Evolutionary conservation across 257 asterid species (phyloP).

Genomic region (Solanum dulcamara): DNA sequence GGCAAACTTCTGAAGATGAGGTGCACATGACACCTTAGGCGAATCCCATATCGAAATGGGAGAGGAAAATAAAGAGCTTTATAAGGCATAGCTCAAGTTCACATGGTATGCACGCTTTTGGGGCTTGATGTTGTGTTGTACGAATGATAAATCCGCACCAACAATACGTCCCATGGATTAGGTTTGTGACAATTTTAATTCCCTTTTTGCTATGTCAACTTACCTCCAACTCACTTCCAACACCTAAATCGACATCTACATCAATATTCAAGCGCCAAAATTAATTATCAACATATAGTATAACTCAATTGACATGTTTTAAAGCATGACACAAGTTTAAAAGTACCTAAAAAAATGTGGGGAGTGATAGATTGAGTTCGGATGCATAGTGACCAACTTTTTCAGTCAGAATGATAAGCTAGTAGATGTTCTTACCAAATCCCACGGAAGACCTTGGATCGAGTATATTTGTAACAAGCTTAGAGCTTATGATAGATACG

Average conservation of each 20-base stretch:
- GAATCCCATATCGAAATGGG: background rate
- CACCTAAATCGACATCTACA: background rate
- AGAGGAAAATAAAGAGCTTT: background rate
- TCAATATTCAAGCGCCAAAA: background rate
- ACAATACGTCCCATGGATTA: background rate
- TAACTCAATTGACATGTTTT: background rate
- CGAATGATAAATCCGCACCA: background rate
- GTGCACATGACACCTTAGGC: background rate
- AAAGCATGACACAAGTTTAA: background rate
- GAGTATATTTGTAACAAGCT: background rate
- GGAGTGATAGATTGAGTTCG: background rate
- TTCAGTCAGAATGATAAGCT: background rate
- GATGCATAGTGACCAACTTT: background rate
- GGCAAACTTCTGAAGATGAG: background rate
- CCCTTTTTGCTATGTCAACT: background rate
- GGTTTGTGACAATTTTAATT: background rate
- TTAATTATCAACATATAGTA: background rate
- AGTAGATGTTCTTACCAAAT: background rate
- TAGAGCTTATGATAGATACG: background rate
- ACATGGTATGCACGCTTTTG: background rate
- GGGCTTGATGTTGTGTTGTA: background rate
- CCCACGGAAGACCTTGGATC: background rate
- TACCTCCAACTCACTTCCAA: background rate
- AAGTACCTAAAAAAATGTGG: background rate
- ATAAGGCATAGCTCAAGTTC: background rate